Evolutionary conservation across 768 basidiomycete species (phyloP).

Genomic region (Macrolepiota albuminosa): DNA sequence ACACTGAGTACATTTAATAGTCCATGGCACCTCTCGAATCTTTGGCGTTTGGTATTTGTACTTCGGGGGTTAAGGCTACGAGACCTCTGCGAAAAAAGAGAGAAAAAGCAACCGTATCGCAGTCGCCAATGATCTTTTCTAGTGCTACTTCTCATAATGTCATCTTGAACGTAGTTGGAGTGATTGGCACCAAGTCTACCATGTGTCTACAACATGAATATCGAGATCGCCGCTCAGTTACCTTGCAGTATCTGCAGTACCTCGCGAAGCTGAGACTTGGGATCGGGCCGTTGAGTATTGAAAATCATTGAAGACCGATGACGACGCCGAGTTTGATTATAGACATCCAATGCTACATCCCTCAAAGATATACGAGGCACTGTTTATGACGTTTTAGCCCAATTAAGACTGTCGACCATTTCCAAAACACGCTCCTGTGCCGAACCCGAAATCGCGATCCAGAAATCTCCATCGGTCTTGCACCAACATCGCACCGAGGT

Average conservation of each 20-base stretch:
- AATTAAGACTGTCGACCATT: conserved; percentile 44
- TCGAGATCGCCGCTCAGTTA: conserved; percentile 88
- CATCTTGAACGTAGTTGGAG: conserved; percentile 85
- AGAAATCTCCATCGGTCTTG: conserved; percentile 96
- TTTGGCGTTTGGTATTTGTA: conserved; percentile 89
- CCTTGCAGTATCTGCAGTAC: conserved; percentile 79
- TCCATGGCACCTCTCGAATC: conserved; percentile 90
- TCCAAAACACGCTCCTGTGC: conserved; percentile 66
- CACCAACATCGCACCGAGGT: conserved; percentile 92
- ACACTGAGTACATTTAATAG: conserved; percentile 26
- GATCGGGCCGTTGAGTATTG: conserved; percentile 83
- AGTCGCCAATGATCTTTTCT: conserved; percentile 73
- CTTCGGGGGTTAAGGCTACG: conserved; percentile 73
- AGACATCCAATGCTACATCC: conserved; percentile 37
- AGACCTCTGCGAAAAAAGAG: conserved; percentile 67
- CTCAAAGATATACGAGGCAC: no score
- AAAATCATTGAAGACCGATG: conserved; percentile 72
- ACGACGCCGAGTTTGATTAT: conserved; percentile 80
- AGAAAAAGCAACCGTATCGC: conserved; percentile 89
- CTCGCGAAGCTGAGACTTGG: conserved; percentile 83
- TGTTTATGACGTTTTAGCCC: no score
- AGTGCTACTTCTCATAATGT: conserved; percentile 85
- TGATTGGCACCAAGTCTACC: conserved; percentile 59
- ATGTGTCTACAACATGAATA: conserved; percentile 87
- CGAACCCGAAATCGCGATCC: conserved; percentile 62